Evolutionary conservation across 1,284 basidiomycete species (phyloP), one percentile per base, ranked within the genome.

Genomic region (Sparassis latifolia): DNA sequence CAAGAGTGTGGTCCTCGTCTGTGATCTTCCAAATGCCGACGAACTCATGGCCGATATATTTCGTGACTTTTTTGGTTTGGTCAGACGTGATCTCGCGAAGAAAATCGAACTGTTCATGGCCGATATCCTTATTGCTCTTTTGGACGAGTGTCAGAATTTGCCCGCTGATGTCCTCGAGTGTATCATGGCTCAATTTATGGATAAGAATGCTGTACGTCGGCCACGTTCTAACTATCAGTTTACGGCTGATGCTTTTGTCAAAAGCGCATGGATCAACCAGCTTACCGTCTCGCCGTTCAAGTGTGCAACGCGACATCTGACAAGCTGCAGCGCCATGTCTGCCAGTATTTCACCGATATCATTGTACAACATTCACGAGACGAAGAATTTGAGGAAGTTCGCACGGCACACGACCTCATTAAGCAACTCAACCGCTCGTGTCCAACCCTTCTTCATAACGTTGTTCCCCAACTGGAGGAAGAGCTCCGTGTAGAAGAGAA

Each of bases 1-100:
- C 64, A 97, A 98, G 77, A 92, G 89, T 58, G 85, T 97, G 32
- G 92, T 95, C 2, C 80, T 99, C 54, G 84, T 98, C 7, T 93
- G 91, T 68, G 95, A 98, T 67, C 78, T 97, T 4, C 87, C 88
- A 0, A 82, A 84, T 32, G 83, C 86, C 6, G 95, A 98, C 50
- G 89, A 93, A 50, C 78, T 97, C 55, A 86, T 97, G 72, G 69
- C 73, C 45, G 83, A 89, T 33, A 84, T 93, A 57, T 97, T 98
- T 67, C 80, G 82, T 54, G 82, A 84, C 60, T 82, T 95, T 61
- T 92, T 97, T 57, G 78, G 77, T 7, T 77, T 96, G 42, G 84
- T 94, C 35, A 76, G 85, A 56, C 77, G 87, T 68, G 86, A 92
- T 60, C 78, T 95, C 52, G 81, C 91, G 32, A 94, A 92, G 72